Base-by-base conservation (phyloP, 2,329 filamentous ascomycete species). In the Pseudogymnoascus sp. region DNA sequence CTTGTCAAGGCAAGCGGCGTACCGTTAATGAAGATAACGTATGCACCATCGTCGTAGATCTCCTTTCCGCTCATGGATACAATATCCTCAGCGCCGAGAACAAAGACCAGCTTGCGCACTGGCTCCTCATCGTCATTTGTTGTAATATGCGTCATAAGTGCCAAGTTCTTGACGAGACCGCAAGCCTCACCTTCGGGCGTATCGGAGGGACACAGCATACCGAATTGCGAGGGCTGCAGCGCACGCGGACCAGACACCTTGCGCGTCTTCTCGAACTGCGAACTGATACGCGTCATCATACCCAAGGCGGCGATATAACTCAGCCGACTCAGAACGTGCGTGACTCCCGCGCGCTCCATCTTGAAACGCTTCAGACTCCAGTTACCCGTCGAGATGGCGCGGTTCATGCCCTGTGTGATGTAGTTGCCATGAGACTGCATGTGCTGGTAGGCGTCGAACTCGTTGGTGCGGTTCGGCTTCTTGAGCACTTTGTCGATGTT, bases 261-360 rank as follows among this genome's bases (percentile, higher is more conserved):
- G 69, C 94, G 82, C 2, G 94, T 97, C 82, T 99, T 99, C 74
- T 99, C 94, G 71, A 99, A 99, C 78, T 99, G 94, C 82, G 90
- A 95, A 74, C 89, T 94, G 71, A 99, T 97, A 75, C 94, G 84
- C 12, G 94, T 99, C 94, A 99, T 99, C 95, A 99, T 99, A 66
- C 95, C 95, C 28, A 99, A 84, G 28, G 94, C 94, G 66, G 89
- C 90, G 74, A 99, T 97, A 72, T 97, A 99, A 75, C 93, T 97
- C 62, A 99, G 80, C 66, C 94, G 86, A 76, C 93, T 97, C 58
- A 99, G 81, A 41, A 99, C 92, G 75, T 99, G 94, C 0, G 95
- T 97, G 22, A 99, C 92, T 72, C 94, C 94, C 22, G 94, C 93
- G 73, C 93, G 84, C 72, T 97, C 95, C 94, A 99, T 99, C 75